Conservation (phyloP, 2,329 filamentous ascomycete species). For the Harringtonia lauricola region DNA sequence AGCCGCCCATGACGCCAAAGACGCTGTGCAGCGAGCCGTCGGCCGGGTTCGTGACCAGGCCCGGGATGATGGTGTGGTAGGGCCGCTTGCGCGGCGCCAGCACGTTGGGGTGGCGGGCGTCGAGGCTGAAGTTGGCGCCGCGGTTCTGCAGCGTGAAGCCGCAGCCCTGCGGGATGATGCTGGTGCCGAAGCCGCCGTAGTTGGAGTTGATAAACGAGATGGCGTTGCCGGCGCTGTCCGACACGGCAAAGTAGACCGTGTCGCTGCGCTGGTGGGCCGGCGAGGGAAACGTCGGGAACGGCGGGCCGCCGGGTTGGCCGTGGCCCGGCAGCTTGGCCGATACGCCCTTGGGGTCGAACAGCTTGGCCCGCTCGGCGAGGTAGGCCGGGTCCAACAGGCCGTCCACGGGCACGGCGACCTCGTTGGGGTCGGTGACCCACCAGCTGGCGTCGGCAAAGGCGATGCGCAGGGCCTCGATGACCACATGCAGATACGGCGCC, state of each 20-base stretch:
- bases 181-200: slow-evolving; percentile 80
- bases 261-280: slow-evolving; percentile 80
- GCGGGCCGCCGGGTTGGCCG: slow-evolving; percentile 35
- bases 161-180: slow-evolving; percentile 73
- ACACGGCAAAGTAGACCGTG: slow-evolving; percentile 86
- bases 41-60: slow-evolving; percentile 66
- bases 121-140: slow-evolving; percentile 73
- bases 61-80: slow-evolving; percentile 97
- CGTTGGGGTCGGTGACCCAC: slow-evolving; percentile 79
- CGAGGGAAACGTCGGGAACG: slow-evolving; percentile 27
- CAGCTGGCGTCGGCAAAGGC: slow-evolving; percentile 83
- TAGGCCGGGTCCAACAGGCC: slow-evolving; percentile 64
- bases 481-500: slow-evolving; percentile 67
- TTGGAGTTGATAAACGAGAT: slow-evolving; percentile 97
- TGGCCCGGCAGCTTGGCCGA: slow-evolving; percentile 49
- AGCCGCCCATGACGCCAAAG: slow-evolving; percentile 95
- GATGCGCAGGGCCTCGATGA: slow-evolving; percentile 81
- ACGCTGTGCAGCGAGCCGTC: slow-evolving; percentile 72
- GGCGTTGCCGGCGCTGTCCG: slow-evolving; percentile 74
- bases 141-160: slow-evolving; percentile 91
- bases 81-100: slow-evolving; percentile 76
- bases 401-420: slow-evolving; percentile 55
- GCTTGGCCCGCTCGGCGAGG: slow-evolving; percentile 54
- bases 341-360: slow-evolving; percentile 45
- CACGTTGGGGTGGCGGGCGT: slow-evolving; percentile 62